A percentile compares a stretch with the other conserved stretches of the same genome.
Conservation (phyloP, 202 grass and related monocot genomes). For the Carex arenaria region DNA sequence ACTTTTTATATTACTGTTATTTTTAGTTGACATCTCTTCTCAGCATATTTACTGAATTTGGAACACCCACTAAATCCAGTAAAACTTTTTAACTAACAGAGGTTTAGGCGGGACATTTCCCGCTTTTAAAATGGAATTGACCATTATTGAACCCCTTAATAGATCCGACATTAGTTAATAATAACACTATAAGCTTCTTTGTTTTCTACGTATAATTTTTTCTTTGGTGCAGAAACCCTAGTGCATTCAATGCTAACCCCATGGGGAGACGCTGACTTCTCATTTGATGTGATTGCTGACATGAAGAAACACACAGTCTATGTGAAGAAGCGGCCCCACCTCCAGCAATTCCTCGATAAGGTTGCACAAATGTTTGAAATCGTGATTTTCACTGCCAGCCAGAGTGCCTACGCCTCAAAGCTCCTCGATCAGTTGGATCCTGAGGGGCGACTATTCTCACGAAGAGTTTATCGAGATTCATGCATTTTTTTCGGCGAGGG, state of each 20-base stretch:
- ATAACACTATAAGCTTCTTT: neutral
- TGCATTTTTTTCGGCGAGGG: constrained; percentile 83
- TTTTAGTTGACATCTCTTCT: neutral
- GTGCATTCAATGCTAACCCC: constrained; percentile 89
- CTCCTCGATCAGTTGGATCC: constrained; percentile 84
- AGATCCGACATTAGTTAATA: neutral
- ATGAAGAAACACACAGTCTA: constrained; percentile 75
- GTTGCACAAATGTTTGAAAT: constrained; percentile 81
- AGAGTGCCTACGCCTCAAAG: constrained; percentile 83
- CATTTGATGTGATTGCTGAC: constrained; percentile 81
- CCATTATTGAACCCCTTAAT: neutral
- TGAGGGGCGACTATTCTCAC: constrained; percentile 65
- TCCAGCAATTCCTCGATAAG: constrained; percentile 82
- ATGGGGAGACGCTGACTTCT: constrained; percentile 65
- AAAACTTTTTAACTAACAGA: neutral
- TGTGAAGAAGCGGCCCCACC: constrained; percentile 80
- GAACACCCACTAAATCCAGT: neutral
- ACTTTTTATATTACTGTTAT: neutral
- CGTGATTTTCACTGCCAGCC: constrained; percentile 94
- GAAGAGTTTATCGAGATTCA: constrained; percentile 66
- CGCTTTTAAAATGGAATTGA: neutral
- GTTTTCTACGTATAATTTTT: constrained; percentile 18
- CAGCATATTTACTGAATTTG: neutral
- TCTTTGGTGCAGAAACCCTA: constrained; percentile 81
- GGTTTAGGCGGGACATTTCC: neutral